Percentiles rank a stretch among this genome's conserved stretches.
These are phyloP conservation scores for Botrytis hyacinthi DNA, from an alignment of 2,329 filamentous ascomycete genomes.

Conservation along the genomic window DNA sequence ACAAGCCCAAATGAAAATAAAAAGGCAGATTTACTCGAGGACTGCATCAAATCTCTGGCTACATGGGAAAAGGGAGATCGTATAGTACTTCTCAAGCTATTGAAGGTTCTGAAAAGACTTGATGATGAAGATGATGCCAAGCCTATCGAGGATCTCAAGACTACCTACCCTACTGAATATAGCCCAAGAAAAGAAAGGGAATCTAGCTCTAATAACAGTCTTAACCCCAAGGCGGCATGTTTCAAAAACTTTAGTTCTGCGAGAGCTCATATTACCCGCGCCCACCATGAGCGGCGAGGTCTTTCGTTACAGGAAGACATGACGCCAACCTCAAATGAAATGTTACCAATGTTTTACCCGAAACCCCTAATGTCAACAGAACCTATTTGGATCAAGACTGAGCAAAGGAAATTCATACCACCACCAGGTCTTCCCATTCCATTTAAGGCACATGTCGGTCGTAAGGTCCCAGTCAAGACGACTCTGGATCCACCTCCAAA, in stretches of 20 bases:
- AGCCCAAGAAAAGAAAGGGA: background rate
- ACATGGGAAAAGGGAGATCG: conserved; percentile 28
- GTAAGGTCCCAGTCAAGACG: conserved; percentile 11
- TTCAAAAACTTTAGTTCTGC: conserved; percentile 21
- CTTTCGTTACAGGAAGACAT: conserved; percentile 1
- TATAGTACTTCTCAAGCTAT: conserved; percentile 25
- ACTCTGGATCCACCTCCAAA: background rate
- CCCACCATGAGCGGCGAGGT: background rate
- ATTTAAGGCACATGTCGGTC: background rate
- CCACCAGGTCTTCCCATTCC: background rate
- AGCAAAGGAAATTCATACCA: background rate
- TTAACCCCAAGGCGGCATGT: conserved; percentile 29
- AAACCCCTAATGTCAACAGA: background rate
- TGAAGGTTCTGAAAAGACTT: conserved; percentile 28
- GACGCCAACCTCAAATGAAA: conserved; percentile 1
- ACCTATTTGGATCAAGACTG: conserved; percentile 16
- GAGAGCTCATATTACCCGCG: conserved; percentile 18
- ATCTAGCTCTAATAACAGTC: background rate
- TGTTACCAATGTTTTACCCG: conserved; percentile 2
- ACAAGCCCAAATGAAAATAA: background rate
- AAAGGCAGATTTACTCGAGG: conserved; percentile 12
- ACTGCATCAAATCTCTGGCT: conserved; percentile 24
- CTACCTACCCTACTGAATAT: too few relatives aligned
- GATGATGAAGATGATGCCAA: conserved; percentile 6
- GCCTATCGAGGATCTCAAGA: background rate